Evolutionary conservation across 192 early-diverging fungal genomes (phyloP).

Genomic region (Entomortierella beljakovae): DNA sequence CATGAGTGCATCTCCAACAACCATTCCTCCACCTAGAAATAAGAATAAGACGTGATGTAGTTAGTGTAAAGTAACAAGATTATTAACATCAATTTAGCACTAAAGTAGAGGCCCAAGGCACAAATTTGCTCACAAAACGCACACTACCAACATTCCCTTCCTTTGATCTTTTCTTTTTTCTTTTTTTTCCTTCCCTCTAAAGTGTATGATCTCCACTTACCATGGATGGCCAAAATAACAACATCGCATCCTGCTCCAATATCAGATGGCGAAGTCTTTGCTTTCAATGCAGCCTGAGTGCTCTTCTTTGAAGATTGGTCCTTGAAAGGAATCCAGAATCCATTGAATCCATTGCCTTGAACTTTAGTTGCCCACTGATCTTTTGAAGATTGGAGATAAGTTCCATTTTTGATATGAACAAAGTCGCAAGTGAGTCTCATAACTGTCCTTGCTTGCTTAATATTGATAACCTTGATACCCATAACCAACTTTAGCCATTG

Average conservation of each 20-base stretch:
- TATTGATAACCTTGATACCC: slow-evolving; percentile 19
- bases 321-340: slow-evolving; percentile 51
- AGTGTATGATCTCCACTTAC: slow-evolving; percentile 9
- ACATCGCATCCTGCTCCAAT: slow-evolving; percentile 44
- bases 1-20: slow-evolving; percentile 39
- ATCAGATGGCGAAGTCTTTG: slow-evolving; percentile 12
- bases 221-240: slow-evolving; percentile 48
- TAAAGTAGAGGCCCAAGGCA: neutral
- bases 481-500: slow-evolving; percentile 28
- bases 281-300: slow-evolving; percentile 2
- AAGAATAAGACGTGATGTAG: neutral
- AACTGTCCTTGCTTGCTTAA: slow-evolving; percentile 15
- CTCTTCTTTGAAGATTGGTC: slow-evolving; percentile 22
- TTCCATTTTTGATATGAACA: slow-evolving; percentile 27
- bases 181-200: slow-evolving; percentile 3
- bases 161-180: neutral
- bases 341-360: slow-evolving; percentile 34
- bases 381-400: slow-evolving; percentile 26
- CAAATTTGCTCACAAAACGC: neutral
- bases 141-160: neutral
- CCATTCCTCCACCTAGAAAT: slow-evolving; percentile 42
- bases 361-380: slow-evolving; percentile 46
- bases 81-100: slow-evolving; percentile 14
- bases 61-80: neutral
- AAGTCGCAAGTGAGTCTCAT: slow-evolving; percentile 12